Base-by-base conservation (phyloP, 2,329 filamentous ascomycete species). In the Diaporthe citrichinensis region DNA sequence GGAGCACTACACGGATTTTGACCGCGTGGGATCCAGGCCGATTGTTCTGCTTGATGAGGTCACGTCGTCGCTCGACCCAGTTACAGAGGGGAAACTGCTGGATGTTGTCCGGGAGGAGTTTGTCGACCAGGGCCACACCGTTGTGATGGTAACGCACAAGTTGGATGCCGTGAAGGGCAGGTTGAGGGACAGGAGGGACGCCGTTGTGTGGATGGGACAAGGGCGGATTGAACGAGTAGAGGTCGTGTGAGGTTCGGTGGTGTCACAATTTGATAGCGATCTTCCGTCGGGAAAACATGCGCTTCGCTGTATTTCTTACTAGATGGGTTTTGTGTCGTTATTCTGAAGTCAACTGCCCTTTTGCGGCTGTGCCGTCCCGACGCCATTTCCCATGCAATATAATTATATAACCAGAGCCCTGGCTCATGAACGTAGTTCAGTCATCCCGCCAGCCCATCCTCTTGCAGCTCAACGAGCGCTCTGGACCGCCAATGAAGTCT, bases 1-100 rank as follows among this genome's bases (percentile, higher is more conserved):
- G 20, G 31, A 23, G 9, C 49, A 65, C 58, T 36, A 71, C 25
- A 20, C 36, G 49, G 39, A 72, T 4, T 39, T 34, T 14, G 58
- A 55, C 23, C 69, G 49, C 7, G 17, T 28, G 10, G 57, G 46
- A 6, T 20, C 25, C 23, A 74, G 58, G 23, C 79, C 79, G 14
- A 80, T 87, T 14, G 77, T 87, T 1, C 79, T 87, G 8, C 75
- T 85, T 3, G 84, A 85, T 65, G 84, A 85, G 74, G 81, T 80
- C 9, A 85, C 83, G 6, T 77, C 80, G 0, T 77, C 78, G 20
- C 76, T 81, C 10, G 80, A 81, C 59, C 65, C 76, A 0, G 74
- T 58, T 2, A 78, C 77, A 0, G 78, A 80, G 49, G 23, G 31
- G 31, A 67, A 49, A 1, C 75, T 80, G 28, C 62, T 78, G 6